Conservation (phyloP, 768 basidiomycete species). For the Chalciporus sphaerocephalus region DNA sequence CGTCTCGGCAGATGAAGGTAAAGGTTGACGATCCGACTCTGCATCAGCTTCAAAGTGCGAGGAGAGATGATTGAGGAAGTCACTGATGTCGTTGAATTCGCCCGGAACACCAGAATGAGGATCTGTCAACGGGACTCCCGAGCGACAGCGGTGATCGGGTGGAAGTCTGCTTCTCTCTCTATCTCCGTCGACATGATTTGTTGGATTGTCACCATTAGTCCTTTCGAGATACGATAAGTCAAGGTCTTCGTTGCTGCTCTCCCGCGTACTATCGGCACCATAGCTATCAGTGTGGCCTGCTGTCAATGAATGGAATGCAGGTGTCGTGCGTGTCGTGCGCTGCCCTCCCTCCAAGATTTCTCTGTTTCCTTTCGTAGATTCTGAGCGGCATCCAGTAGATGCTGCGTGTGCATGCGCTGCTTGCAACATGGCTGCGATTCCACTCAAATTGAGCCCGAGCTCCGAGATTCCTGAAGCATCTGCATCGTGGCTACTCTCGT, state of each 20-base stretch:
- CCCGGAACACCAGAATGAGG: constrained; percentile 48
- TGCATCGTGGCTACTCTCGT: constrained; percentile 12
- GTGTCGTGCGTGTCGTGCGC: constrained; percentile 59
- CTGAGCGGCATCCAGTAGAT: constrained; percentile 44
- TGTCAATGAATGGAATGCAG: constrained; percentile 76
- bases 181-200: constrained; percentile 32
- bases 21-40: constrained; percentile 39
- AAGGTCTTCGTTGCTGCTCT: constrained; percentile 45
- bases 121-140: constrained; percentile 34
- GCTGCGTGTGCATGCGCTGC: constrained; percentile 64
- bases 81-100: constrained; percentile 69
- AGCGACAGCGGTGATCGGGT: constrained; percentile 18
- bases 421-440: constrained; percentile 75
- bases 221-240: constrained; percentile 52
- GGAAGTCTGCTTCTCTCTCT: constrained; percentile 41
- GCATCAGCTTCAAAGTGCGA: constrained; percentile 61
- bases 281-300: constrained; percentile 37
- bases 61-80: constrained; percentile 71
- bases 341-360: constrained; percentile 45
- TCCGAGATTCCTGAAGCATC: constrained; percentile 26
- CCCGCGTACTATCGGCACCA: constrained; percentile 17
- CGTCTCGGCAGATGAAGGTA: constrained; percentile 33
- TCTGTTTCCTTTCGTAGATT: constrained; percentile 45
- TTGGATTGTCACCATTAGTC: constrained; percentile 17
- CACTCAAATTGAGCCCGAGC: constrained; percentile 54